phyloP scores from a whole-genome alignment of 2,329 filamentous ascomycete genomes.

The Clonostachys rhizophaga region DNA sequence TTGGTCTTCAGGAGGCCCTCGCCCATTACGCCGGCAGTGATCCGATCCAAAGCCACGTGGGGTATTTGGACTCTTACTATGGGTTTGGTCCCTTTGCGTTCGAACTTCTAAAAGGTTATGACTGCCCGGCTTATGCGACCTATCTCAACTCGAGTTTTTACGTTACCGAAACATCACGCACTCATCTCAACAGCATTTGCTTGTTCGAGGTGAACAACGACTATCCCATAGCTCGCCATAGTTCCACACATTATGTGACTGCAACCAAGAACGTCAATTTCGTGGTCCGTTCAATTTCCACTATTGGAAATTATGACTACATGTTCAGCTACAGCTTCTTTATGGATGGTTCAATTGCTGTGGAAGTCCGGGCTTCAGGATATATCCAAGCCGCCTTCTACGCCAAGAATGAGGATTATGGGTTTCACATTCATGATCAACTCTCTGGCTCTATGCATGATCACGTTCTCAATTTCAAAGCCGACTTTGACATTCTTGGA shows the following conservation, averaged over 20 bases:
- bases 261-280: slow-evolving; percentile 43
- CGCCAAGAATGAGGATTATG: slow-evolving; percentile 21
- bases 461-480: slow-evolving; percentile 51
- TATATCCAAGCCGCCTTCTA: slow-evolving; percentile 41
- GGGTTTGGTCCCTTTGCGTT: too few species aligned
- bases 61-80: not conserved
- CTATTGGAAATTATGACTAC: slow-evolving; percentile 51
- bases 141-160: slow-evolving; percentile 4
- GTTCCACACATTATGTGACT: slow-evolving; percentile 29
- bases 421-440: slow-evolving; percentile 41
- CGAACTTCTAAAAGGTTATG: not conserved
- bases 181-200: slow-evolving; percentile 33
- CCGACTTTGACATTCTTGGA: slow-evolving; percentile 46
- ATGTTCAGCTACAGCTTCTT: slow-evolving; percentile 46
- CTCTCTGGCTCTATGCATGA: slow-evolving; percentile 47
- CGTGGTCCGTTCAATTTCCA: slow-evolving; percentile 38
- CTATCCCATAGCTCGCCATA: slow-evolving; percentile 44
- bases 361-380: slow-evolving; percentile 46
- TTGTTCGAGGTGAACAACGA: slow-evolving; percentile 47
- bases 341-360: slow-evolving; percentile 43
- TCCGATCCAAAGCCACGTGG: not conserved
- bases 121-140: slow-evolving; percentile 5
- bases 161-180: too few species aligned
- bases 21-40: slow-evolving; percentile 2
- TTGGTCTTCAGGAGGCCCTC: slow-evolving; percentile 2